These are phyloP conservation scores for Schizothecium vesticola DNA, from an alignment of 495 filamentous ascomycete species.

Conservation along the genomic window DNA sequence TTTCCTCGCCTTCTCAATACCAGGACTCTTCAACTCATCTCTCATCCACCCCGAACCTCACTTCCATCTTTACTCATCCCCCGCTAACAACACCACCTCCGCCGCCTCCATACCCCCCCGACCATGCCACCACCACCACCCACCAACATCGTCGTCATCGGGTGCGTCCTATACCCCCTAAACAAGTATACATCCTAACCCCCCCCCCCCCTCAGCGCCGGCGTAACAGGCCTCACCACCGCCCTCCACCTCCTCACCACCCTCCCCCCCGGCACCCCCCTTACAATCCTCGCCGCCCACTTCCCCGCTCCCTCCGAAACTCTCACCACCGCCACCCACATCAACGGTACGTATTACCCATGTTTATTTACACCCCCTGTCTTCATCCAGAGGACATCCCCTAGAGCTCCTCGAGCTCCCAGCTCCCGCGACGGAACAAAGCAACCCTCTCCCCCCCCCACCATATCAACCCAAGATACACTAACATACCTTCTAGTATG, in stretches of 20 bases:
- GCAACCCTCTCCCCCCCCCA: too few relatives aligned
- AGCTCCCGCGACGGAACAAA: too few relatives aligned
- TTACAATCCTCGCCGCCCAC: slow-evolving; percentile 53
- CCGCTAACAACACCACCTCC: not conserved
- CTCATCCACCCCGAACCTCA: too few relatives aligned
- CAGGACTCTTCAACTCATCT: not conserved
- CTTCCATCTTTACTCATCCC: too few relatives aligned
- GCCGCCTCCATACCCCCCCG: not conserved
- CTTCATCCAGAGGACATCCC: too few relatives aligned
- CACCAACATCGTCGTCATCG: slow-evolving; percentile 1
- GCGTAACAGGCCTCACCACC: slow-evolving; percentile 53
- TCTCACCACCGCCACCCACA: slow-evolving; percentile 36
- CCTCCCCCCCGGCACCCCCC: slow-evolving; percentile 38
- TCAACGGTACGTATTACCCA: too few relatives aligned
- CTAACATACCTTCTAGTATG: too few relatives aligned
- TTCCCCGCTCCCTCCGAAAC: slow-evolving; percentile 46
- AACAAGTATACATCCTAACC: too few relatives aligned
- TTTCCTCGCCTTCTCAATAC: not conserved
- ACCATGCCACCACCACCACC: not conserved
- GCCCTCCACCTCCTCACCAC: slow-evolving; percentile 38
- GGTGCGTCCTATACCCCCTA: not conserved
- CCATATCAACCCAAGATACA: too few relatives aligned
- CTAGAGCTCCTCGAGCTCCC: too few relatives aligned
- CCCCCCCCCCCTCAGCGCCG: slow-evolving; percentile 38
- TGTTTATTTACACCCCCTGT: too few relatives aligned